Evolutionary conservation across 352 stramenopile species (phyloP).

Genomic region (Pythium grandisporangium): DNA sequence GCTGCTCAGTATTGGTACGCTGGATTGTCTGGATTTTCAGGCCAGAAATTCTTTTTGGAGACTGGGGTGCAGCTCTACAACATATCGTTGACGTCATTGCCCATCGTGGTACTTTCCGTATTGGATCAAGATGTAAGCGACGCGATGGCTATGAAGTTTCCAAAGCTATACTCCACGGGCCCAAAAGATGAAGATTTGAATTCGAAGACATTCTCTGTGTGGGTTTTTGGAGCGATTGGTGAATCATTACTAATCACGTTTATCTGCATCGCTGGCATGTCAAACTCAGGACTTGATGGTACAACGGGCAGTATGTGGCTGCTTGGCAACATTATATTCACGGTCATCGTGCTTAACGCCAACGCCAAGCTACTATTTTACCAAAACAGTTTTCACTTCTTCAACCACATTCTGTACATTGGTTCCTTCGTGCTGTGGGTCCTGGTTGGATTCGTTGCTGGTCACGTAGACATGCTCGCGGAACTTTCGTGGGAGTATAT

Average conservation of each 20-base stretch:
- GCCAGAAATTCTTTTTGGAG: slow-evolving; percentile 81
- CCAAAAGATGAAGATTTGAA: slow-evolving; percentile 67
- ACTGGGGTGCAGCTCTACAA: slow-evolving; percentile 78
- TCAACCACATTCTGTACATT: slow-evolving; percentile 61
- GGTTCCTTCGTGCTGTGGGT: slow-evolving; percentile 62
- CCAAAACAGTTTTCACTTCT: slow-evolving; percentile 60
- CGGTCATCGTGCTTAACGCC: slow-evolving; percentile 60
- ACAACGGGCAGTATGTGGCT: slow-evolving; percentile 61
- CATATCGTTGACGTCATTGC: slow-evolving; percentile 56
- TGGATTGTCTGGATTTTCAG: slow-evolving; percentile 61
- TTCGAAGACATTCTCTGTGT: slow-evolving; percentile 43
- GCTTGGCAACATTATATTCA: slow-evolving; percentile 74
- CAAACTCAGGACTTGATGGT: slow-evolving; percentile 24
- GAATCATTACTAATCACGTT: slow-evolving; percentile 72
- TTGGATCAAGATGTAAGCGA: slow-evolving; percentile 68
- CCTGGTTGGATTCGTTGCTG: slow-evolving; percentile 42
- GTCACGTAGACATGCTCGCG: slow-evolving; percentile 36
- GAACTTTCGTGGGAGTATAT: slow-evolving; percentile 71
- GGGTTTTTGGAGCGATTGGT: slow-evolving; percentile 57
- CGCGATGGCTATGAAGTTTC: slow-evolving; percentile 51
- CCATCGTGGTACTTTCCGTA: slow-evolving; percentile 61
- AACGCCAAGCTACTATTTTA: slow-evolving; percentile 76
- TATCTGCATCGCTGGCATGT: slow-evolving; percentile 29
- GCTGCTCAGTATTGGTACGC: slow-evolving; percentile 73
- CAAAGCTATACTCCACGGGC: slow-evolving; percentile 56